Conservation (phyloP, 2,329 filamentous ascomycete genomes). For the Colletotrichum tropicale region DNA sequence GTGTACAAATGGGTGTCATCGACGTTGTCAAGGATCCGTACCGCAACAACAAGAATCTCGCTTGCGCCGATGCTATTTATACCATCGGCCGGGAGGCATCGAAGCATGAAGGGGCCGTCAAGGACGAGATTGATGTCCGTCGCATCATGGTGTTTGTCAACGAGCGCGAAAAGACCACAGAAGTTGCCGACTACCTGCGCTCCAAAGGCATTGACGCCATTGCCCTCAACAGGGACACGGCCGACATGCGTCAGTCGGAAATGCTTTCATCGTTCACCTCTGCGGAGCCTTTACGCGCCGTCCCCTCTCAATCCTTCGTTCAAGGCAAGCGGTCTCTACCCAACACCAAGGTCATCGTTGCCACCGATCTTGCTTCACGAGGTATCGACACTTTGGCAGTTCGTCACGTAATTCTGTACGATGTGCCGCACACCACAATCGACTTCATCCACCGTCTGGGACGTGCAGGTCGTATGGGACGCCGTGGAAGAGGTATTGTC, state of each 20-base stretch:
- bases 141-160: constrained; percentile 96
- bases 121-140: constrained; percentile 70
- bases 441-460: constrained; percentile 98
- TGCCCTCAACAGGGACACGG: constrained; percentile 83
- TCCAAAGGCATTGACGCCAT: constrained; percentile 89
- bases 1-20: constrained; percentile 91
- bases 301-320: constrained; percentile 27
- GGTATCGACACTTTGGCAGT: constrained; percentile 95
- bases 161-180: constrained; percentile 85
- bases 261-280: constrained; percentile 77
- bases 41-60: constrained; percentile 88
- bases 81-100: constrained; percentile 81
- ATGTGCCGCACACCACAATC: constrained; percentile 97
- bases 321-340: constrained; percentile 58
- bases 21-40: constrained; percentile 94
- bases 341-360: constrained; percentile 90
- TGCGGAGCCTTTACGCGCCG: constrained; percentile 42
- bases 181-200: constrained; percentile 78
- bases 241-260: constrained; percentile 77
- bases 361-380: constrained; percentile 88
- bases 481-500: constrained; percentile 87
- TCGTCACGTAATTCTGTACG: constrained; percentile 89
- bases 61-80: constrained; percentile 95
- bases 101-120: constrained; percentile 59
- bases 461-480: constrained; percentile 89